Evolutionary conservation across 2,329 filamentous ascomycete genomes (phyloP), one percentile per base, ranked within the genome.

Genomic region (Metarhizium sp.): DNA sequence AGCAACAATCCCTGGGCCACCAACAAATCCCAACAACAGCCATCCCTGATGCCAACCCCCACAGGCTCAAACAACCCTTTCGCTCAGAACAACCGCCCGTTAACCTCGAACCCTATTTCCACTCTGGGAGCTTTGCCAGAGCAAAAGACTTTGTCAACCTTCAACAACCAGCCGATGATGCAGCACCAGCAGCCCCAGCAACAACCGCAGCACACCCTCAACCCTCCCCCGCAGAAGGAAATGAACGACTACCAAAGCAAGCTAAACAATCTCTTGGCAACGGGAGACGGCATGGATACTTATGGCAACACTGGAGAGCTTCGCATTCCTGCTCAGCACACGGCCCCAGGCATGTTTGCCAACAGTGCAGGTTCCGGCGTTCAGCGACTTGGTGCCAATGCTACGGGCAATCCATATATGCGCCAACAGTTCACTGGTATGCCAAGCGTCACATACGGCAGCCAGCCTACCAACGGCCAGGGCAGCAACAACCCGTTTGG

Each of bases 41-140:
- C 84, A 52, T 73, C 85, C 2, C 73, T 96, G 59, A 86, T 88
- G 67, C 88, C 91, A 4, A 87, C 90, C 67, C 87, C 89, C 3
- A 99, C 94, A 2, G 94, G 94, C 50, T 97, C 94, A 16, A 99
- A 99, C 77, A 99, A 99, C 68, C 94, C 94, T 2, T 99, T 99
- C 67, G 92, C 94, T 13, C 80, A 86, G n/a, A 84, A 87, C 65
- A 80, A 61, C 74, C 85, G 77, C 66, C 82, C 75, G 67, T 85
- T 75, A 67, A 78, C 69, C 11, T 67, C 69, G 7, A 66, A 75
- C 59, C 81, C 75, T 58, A 79, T 88, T 57, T 85, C 90, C 13
- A 84, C 86, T 2, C 79, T 97, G 52, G 83, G 84, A 62, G 84
- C 86, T 3, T 77, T 96, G 16, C 86, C 86, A 32, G 92, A 96